Base-by-base conservation (phyloP, 164 flowering plant species). In the Malania oleifera region DNA sequence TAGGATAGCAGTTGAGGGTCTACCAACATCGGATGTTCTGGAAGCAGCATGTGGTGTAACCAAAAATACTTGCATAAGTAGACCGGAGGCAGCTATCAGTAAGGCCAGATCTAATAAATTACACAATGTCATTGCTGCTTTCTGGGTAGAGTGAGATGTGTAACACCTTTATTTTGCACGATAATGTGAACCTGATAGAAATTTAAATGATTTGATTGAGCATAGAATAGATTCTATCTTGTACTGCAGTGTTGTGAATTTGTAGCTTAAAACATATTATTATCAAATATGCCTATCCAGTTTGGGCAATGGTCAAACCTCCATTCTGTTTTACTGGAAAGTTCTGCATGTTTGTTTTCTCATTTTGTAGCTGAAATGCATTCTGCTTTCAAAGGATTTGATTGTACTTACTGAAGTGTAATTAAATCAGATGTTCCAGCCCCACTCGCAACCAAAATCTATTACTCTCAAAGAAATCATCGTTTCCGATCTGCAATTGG, bases 401-500 rank as follows among this genome's bases (percentile, higher is more conserved):
- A 22, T 50, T 45, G 17, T 65, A 51, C 58, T 34, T 46, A 39
- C 35, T 56, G 28, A 39, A 14, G 8, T 55, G 52, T 27, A 8
- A 52, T 40, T 45, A 17, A 46, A 52, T 56, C 81, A 86, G 91
- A 64, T 82, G 49, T 65, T 59, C 89, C 95, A 41, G 72, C 60
- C 51, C 97, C 97, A 13, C 89, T 89, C 66, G 89, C 89, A 54
- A 85, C 89, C 59, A 86, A 85, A 68, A 70, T 82, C 25, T 86
- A 82, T 62, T 81, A 80, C 73, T 80, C 80, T 18, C 95, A 82
- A 61, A 74, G 83, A 72, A 79, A 67, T 60, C 69, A 64, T 63
- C 72, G 68, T 55, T 78, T 86, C 12, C 78, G 87, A 20, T 69
- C 82, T 20, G 80, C 84, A 58, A 60, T 89, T 45, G 67, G 67